Evolutionary conservation across 306 rosid species (phyloP), one percentile per base, ranked within the genome.

Genomic region (Fagus sylvatica): DNA sequence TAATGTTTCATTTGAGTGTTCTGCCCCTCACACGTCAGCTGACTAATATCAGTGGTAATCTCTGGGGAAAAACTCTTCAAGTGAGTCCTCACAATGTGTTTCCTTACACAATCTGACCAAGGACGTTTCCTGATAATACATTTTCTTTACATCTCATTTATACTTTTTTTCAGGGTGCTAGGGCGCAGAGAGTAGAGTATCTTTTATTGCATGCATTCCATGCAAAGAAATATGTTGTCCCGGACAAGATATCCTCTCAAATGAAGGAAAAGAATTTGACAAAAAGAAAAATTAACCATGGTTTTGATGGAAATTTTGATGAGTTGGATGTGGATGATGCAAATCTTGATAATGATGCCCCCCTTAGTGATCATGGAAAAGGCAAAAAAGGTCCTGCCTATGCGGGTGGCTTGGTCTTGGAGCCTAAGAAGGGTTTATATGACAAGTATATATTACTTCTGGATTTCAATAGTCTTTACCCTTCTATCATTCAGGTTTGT

Each of bases 1-100:
- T 95, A 87, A 91, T 95, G 99, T 95, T 95, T 91, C 96, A 95
- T 85, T 80, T 95, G 83, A 93, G 98, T 79, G 79, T 89, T 82
- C 99, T 95, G 78, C 99, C 99, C 36, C 99, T 95, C 73, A 95
- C 98, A 57, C 97, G 98, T 64, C 98, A 95, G 86, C 90, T 95
- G 81, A 91, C 99, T 73, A 95, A 89, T 88, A 89, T 88, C 74
- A 95, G 99, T 76, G 99, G 99, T 74, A 93, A 95, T 48, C 87
- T 95, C 60, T 93, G 99, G 99, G 97, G 98, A 6, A 93, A 89
- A 89, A 91, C 93, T 59, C 93, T 95, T 71, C 99, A 95, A 91
- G 99, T 93, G 83, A 89, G 88, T 82, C 55, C 53, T 76, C 8
- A 1, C 19, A 53, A 72, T 72, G 61, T 76, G 54, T 76, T 80